Percentiles rank a stretch among this genome's conserved stretches.
phyloP scores from a whole-genome alignment of 1,284 basidiomycete species.

The Irpex lacteus region DNA sequence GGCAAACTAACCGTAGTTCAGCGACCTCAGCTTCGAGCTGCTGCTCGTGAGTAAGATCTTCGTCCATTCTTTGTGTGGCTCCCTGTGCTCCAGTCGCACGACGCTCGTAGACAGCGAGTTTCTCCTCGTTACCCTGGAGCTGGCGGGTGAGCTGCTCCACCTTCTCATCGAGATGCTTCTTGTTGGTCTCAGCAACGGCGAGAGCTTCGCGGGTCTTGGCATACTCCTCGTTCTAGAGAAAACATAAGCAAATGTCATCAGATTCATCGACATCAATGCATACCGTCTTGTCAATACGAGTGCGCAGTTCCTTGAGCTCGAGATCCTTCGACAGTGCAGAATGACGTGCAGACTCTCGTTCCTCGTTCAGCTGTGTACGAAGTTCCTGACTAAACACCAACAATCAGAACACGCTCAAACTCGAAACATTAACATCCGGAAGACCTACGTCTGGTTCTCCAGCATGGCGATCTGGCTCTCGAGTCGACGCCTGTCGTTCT shows the following conservation, averaged over 20 bases:
- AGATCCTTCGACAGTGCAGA: slow-evolving; percentile 77
- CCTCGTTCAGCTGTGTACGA: slow-evolving; percentile 71
- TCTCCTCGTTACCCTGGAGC: slow-evolving; percentile 76
- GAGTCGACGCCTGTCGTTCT: slow-evolving; percentile 76
- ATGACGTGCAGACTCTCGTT: slow-evolving; percentile 76
- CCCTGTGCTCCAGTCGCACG: slow-evolving; percentile 40
- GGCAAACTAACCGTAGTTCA: slow-evolving; percentile 64
- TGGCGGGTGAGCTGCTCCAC: slow-evolving; percentile 71
- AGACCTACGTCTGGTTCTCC: slow-evolving; percentile 71
- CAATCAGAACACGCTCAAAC: too few species aligned
- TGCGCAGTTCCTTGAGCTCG: slow-evolving; percentile 75
- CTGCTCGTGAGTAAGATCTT: slow-evolving; percentile 64
- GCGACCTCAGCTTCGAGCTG: slow-evolving; percentile 85
- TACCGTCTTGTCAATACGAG: slow-evolving; percentile 70
- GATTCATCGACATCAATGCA: slow-evolving; percentile 24
- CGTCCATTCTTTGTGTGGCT: slow-evolving; percentile 33
- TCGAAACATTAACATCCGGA: background rate
- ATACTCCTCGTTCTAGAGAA: slow-evolving; percentile 56
- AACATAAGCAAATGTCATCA: background rate
- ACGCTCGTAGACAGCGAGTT: slow-evolving; percentile 84
- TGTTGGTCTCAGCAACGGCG: slow-evolving; percentile 76
- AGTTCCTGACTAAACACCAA: slow-evolving; percentile 59
- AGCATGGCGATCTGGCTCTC: slow-evolving; percentile 80
- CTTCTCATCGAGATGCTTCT: slow-evolving; percentile 77
- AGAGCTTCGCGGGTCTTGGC: slow-evolving; percentile 72